Conservation (phyloP, 768 basidiomycete genomes). For the Xerocomellus chrysenteron region DNA sequence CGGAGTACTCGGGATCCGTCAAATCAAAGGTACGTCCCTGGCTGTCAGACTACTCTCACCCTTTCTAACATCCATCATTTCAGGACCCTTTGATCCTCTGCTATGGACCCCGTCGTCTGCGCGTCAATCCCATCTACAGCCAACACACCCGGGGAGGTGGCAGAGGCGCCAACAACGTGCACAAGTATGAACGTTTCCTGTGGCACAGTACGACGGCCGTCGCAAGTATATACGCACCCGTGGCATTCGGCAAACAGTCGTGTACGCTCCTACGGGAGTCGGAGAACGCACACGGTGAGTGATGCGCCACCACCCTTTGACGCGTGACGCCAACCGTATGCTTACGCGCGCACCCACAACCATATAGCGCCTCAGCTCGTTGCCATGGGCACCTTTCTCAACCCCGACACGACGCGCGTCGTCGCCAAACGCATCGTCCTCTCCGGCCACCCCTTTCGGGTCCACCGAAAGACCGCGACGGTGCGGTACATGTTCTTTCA, state of each 20-base stretch:
- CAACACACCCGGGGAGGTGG: slow-evolving; percentile 90
- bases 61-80: not conserved
- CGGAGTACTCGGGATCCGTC: slow-evolving; percentile 86
- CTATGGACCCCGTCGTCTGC: slow-evolving; percentile 83
- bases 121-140: slow-evolving; percentile 86
- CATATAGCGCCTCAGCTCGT: slow-evolving; percentile 74
- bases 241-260: slow-evolving; percentile 77
- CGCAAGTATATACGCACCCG: slow-evolving; percentile 86
- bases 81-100: slow-evolving; percentile 88
- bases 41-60: not conserved
- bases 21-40: slow-evolving; percentile 72
- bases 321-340: not conserved
- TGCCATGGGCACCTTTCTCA: slow-evolving; percentile 84
- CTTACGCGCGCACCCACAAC: not conserved
- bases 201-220: slow-evolving; percentile 79
- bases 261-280: slow-evolving; percentile 77
- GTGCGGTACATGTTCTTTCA: slow-evolving; percentile 99
- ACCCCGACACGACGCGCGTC: slow-evolving; percentile 87
- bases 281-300: slow-evolving; percentile 60
- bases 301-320: not conserved
- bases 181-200: slow-evolving; percentile 92
- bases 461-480: slow-evolving; percentile 96
- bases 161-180: slow-evolving; percentile 92
- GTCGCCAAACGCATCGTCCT: slow-evolving; percentile 92
- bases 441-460: slow-evolving; percentile 94